Percentiles rank a stretch among this genome's conserved stretches.
Evolutionary conservation across 1,284 basidiomycete genomes (phyloP).

Genomic region (Afroboletus lepidellus): DNA sequence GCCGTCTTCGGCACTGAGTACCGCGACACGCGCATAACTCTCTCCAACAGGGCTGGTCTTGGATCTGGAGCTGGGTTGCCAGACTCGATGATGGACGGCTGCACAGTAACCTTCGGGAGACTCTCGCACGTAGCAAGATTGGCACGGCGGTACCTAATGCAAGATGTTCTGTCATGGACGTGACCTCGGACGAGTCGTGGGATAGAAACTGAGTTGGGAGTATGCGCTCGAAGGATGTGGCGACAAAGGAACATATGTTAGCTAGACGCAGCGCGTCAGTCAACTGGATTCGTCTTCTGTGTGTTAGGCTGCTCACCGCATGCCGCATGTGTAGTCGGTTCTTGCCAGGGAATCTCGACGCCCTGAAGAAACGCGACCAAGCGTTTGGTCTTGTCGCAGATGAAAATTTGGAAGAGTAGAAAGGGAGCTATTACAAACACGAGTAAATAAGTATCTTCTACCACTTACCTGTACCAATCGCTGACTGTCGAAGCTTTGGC

Average conservation of each 20-base stretch:
- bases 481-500: too few species aligned
- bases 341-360: slow-evolving; percentile 28
- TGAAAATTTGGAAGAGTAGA: slow-evolving; percentile 32
- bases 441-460: too few species aligned
- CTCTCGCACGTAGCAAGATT: slow-evolving; percentile 15
- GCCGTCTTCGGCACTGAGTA: slow-evolving; percentile 25
- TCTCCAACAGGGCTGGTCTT: slow-evolving; percentile 24
- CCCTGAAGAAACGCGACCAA: slow-evolving; percentile 29
- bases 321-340: slow-evolving; percentile 40
- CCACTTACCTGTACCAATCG: too few species aligned
- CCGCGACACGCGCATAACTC: slow-evolving; percentile 29
- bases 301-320: slow-evolving; percentile 42
- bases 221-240: slow-evolving; percentile 41
- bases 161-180: slow-evolving; percentile 24
- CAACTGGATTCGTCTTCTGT: background rate
- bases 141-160: slow-evolving; percentile 26
- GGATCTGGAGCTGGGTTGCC: slow-evolving; percentile 3
- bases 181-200: slow-evolving; percentile 25
- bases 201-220: slow-evolving; percentile 26
- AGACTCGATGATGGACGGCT: background rate
- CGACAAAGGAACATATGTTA: slow-evolving; percentile 64
- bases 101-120: slow-evolving; percentile 9
- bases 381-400: slow-evolving; percentile 4
- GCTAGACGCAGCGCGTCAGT: slow-evolving; percentile 29
- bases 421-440: slow-evolving; percentile 23